A percentile compares a stretch with the other conserved stretches of the same genome.
Conservation (phyloP, 2,329 filamentous ascomycete genomes). For the Pseudogymnoascus sp. region DNA sequence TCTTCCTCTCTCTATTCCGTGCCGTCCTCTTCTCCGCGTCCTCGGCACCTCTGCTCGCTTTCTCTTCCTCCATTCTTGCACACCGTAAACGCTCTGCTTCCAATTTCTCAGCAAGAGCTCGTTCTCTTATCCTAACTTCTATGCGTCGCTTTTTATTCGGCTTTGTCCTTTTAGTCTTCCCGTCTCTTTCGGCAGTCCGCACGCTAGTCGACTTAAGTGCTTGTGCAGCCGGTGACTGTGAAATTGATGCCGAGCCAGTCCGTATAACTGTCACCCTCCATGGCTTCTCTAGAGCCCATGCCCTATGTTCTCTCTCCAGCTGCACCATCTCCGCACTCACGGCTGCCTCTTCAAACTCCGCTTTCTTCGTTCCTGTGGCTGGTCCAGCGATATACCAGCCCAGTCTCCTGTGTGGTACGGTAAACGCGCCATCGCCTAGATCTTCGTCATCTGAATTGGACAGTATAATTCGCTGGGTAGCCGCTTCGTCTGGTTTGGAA, state of each 20-base stretch:
- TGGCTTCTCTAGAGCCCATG: conserved; percentile 51
- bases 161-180: conserved; percentile 33
- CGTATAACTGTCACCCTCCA: conserved; percentile 46
- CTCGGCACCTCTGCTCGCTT: conserved; percentile 44
- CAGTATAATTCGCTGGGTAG: conserved; percentile 43
- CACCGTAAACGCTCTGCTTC: conserved; percentile 21
- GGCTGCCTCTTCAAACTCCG: conserved; percentile 38
- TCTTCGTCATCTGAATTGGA: conserved; percentile 33
- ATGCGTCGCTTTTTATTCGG: conserved; percentile 53
- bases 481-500: conserved; percentile 9
- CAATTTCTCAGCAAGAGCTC: conserved; percentile 34
- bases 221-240: conserved; percentile 12
- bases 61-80: conserved; percentile 32
- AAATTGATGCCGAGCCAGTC: conserved; percentile 23
- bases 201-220: conserved; percentile 10
- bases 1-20: conserved; percentile 45
- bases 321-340: conserved; percentile 45
- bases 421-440: conserved; percentile 33
- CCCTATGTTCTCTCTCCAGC: conserved; percentile 33
- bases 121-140: conserved; percentile 36
- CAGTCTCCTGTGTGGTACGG: conserved; percentile 33
- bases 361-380: conserved; percentile 30
- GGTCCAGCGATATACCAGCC: conserved; percentile 41
- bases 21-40: conserved; percentile 54
- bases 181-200: not conserved